Evolutionary conservation across 2,329 filamentous ascomycete species (phyloP).

Genomic region (Verticillium dahliae): DNA sequence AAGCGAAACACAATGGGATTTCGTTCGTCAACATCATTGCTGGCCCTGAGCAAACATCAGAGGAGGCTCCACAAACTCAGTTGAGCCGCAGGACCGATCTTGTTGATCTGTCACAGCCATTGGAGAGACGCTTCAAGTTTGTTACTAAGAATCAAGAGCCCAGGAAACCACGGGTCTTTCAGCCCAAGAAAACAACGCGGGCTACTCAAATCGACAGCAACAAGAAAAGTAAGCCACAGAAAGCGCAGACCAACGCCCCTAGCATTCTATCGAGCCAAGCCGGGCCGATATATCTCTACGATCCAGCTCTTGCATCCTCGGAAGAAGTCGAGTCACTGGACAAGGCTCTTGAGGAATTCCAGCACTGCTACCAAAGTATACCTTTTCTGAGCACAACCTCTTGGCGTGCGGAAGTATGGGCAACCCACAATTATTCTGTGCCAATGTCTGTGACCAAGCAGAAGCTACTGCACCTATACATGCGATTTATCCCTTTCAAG

Average conservation of each 20-base stretch:
- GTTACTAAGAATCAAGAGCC: conserved; percentile 13
- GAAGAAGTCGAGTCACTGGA: background rate
- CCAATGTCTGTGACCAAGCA: conserved; percentile 14
- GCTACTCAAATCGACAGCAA: background rate
- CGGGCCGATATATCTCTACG: background rate
- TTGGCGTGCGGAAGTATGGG: background rate
- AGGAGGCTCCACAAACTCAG: background rate
- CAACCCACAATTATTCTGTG: background rate
- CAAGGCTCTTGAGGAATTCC: background rate
- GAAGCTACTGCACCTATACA: conserved; percentile 19
- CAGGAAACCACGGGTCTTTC: background rate
- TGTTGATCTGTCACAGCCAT: conserved; percentile 4
- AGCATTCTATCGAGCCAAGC: background rate
- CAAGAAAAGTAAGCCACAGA: background rate
- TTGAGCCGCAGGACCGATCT: background rate
- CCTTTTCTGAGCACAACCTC: background rate
- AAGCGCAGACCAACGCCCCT: background rate
- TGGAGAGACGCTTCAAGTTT: conserved; percentile 19
- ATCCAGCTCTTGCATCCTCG: background rate
- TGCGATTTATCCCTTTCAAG: conserved; percentile 18
- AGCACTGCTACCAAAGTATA: background rate
- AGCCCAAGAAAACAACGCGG: background rate
- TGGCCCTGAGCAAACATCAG: conserved; percentile 1
- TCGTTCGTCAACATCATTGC: conserved; percentile 30
- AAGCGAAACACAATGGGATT: conserved; percentile 29